Base-by-base conservation (phyloP, 2,329 filamentous ascomycete genomes). In the Alternaria alternata region DNA sequence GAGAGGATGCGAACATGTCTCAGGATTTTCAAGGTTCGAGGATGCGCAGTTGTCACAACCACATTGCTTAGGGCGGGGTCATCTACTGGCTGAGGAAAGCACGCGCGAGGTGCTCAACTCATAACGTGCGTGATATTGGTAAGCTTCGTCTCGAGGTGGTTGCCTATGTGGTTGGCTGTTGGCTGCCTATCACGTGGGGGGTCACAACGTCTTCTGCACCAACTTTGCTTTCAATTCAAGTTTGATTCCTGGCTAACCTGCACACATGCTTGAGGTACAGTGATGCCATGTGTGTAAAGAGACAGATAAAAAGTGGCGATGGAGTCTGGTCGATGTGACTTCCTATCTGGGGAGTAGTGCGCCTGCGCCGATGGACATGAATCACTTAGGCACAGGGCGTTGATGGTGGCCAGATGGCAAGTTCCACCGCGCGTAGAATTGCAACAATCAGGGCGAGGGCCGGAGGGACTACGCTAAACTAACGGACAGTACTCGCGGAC, bases 351-450 rank as follows among this genome's bases (percentile, higher is more conserved):
- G 51, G 4, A 18, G 48, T 55, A 55, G 57, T 59, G 20, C 18
- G 41, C 28, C 43, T 55, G 57, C 51, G 22, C n/a, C 28, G 22
- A 30, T 44, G 28, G 38, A 36, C 20, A n/a, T 28, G 12, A 43
- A 53, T 55, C 57, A 59, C 46, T 24, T 22, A 14, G 32, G 46
- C 46, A 38, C 51, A 49, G 36, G 53, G 42, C 47, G 28, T 43
- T 41, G 24, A 7, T n/a, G 26, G 51, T 39, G 43, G 43, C 34
- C 34, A 20, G 42, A 41, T 41, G 12, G 28, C 56, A 46, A 46
- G 32, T 43, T 24, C 46, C 46, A 34, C 28, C 30, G 24, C 28
- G 20, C 32, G 46, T 32, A 48, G 46, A 48, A 36, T 48, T 36
- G 46, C 46, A 28, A 24, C 28, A 32, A 11, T n/a, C 24, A 9